A percentile compares a stretch with the other conserved stretches of the same genome.
Evolutionary conservation across 1,139 yeast genomes (phyloP).

Genomic region (Saccharomyces hybrid): DNA sequence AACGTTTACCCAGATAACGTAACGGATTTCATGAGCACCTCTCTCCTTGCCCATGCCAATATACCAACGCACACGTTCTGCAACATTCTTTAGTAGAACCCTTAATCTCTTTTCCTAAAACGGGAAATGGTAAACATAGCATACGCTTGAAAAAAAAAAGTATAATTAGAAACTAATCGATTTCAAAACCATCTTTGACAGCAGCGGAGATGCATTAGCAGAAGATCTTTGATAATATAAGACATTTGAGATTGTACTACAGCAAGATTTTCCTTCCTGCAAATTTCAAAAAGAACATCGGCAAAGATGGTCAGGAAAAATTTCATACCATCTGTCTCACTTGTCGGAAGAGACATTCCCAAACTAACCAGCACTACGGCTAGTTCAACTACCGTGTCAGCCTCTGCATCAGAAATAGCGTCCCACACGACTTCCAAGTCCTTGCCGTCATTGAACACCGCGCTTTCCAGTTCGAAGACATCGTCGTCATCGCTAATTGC

Average conservation of each 20-base stretch:
- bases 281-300: neutral
- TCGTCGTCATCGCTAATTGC: neutral
- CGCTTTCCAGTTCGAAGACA: neutral
- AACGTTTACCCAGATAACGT: too few species aligned
- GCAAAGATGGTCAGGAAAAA: neutral
- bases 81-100: neutral
- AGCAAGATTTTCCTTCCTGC: neutral
- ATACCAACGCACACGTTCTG: neutral
- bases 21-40: too few species aligned
- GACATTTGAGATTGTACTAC: neutral
- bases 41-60: too few species aligned
- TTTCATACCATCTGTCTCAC: neutral
- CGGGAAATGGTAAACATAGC: conserved; percentile 5
- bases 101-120: neutral
- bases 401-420: conserved; percentile 14
- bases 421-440: conserved; percentile 28
- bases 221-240: neutral
- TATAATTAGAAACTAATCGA: neutral
- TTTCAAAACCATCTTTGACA: neutral
- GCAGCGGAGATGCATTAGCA: neutral
- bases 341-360: neutral
- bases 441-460: neutral
- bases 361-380: conserved; percentile 1
- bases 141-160: neutral
- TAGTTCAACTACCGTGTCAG: conserved; percentile 19